Evolutionary conservation across 164 flowering plant genomes (phyloP).

Genomic region (Vitis rupestris): DNA sequence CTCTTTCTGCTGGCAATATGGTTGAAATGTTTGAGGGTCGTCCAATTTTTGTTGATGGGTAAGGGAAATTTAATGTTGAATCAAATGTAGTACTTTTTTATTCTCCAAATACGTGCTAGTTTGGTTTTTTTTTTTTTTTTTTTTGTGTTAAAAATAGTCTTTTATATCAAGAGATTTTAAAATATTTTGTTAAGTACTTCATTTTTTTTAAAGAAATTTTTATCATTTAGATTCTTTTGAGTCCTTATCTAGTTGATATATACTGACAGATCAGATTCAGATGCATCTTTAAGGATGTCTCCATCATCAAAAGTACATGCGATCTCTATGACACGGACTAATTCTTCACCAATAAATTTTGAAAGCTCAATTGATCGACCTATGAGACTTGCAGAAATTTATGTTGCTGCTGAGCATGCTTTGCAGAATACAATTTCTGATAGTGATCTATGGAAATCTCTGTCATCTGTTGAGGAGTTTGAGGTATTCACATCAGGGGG

Average conservation of each 20-base stretch:
- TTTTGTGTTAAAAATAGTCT: no score
- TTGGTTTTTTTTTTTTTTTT: not conserved
- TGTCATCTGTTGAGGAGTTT: constrained; percentile 75
- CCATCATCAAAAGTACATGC: constrained; percentile 45
- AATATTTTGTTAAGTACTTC: no score
- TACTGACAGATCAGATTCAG: constrained; percentile 70
- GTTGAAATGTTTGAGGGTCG: constrained; percentile 72
- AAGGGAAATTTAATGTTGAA: constrained; percentile 22
- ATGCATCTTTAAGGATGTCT: constrained; percentile 39
- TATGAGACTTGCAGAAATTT: constrained; percentile 93
- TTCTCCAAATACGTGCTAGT: not conserved
- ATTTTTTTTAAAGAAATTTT: not conserved
- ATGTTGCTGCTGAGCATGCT: constrained; percentile 92
- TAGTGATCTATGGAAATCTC: constrained; percentile 58
- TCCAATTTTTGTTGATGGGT: constrained; percentile 59
- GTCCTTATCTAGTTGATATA: constrained; percentile 21
- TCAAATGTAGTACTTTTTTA: not conserved
- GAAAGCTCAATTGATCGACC: constrained; percentile 86
- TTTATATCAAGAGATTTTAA: no score
- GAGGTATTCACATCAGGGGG: constrained; percentile 48
- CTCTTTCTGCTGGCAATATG: constrained; percentile 91
- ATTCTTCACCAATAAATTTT: constrained; percentile 82
- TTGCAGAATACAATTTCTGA: constrained; percentile 71
- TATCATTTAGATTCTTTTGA: not conserved
- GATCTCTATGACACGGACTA: constrained; percentile 63